These are phyloP conservation scores for Neofusicoccum parvum DNA, from an alignment of 2,329 filamentous ascomycete species.

Conservation along the genomic window DNA sequence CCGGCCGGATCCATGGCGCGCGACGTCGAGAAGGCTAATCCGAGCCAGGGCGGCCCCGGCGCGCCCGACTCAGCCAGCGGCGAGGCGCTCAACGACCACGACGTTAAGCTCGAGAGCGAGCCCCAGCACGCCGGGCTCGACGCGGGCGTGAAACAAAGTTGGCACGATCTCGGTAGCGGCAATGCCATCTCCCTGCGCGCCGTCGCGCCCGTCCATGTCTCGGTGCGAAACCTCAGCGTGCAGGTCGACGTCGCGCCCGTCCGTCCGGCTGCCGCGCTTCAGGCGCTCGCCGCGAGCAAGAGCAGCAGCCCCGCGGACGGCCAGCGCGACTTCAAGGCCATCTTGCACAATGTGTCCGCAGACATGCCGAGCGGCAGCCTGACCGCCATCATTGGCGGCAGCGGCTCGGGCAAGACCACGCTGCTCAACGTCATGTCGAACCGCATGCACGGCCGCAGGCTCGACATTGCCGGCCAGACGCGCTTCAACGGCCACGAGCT, in stretches of 20 bases:
- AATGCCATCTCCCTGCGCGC: constrained; percentile 46
- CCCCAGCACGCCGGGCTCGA: background rate
- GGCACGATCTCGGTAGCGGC: constrained; percentile 20
- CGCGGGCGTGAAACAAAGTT: background rate
- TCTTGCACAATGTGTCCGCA: constrained; percentile 66
- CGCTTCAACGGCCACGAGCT: constrained; percentile 60
- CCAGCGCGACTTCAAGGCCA: constrained; percentile 44
- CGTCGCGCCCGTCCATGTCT: constrained; percentile 59
- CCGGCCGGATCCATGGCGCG: background rate
- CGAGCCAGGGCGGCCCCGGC: background rate
- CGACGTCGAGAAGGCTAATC: constrained; percentile 8
- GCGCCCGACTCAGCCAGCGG: background rate
- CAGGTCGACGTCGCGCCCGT: constrained; percentile 60
- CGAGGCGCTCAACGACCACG: background rate
- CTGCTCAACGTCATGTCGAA: constrained; percentile 70
- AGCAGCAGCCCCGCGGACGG: constrained; percentile 7
- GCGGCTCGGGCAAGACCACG: constrained; percentile 66
- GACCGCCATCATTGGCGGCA: constrained; percentile 75
- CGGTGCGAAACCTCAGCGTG: constrained; percentile 57
- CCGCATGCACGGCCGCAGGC: constrained; percentile 61
- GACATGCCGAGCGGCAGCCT: constrained; percentile 66
- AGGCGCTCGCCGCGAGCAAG: constrained; percentile 32
- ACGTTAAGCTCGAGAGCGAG: background rate
- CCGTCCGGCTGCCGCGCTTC: constrained; percentile 10
- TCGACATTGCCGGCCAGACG: constrained; percentile 54